These are phyloP conservation scores for Magnolia sinica DNA, from an alignment of 164 flowering plant genomes.

Conservation along the genomic window DNA sequence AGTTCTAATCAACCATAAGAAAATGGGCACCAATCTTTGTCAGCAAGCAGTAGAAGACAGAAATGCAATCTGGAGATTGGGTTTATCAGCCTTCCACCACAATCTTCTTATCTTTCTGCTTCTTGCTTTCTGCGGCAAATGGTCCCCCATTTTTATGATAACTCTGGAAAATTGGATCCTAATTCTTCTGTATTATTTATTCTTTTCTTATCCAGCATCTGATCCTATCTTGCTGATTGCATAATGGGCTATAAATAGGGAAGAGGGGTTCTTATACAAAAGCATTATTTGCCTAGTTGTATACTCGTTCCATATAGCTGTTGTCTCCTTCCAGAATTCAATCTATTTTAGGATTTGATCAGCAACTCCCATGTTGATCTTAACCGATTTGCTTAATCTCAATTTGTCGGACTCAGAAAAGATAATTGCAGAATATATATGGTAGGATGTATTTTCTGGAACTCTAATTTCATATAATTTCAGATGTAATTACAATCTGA, in stretches of 20 bases:
- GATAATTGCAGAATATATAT: no score
- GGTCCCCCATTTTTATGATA: neutral
- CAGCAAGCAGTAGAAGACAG: neutral
- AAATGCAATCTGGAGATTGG: neutral
- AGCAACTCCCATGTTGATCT: no score
- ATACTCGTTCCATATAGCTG: neutral
- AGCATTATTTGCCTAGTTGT: neutral
- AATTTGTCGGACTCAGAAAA: no score
- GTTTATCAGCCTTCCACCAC: neutral
- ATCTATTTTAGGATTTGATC: neutral
- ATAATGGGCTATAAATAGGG: neutral
- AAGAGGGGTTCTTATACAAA: neutral
- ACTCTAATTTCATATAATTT: no score
- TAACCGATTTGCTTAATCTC: no score
- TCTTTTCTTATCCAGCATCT: neutral
- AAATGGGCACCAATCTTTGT: neutral
- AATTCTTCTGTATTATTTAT: neutral
- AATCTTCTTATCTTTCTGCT: neutral
- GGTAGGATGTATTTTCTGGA: no score
- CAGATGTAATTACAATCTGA: neutral
- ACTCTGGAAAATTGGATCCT: neutral
- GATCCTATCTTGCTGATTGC: neutral
- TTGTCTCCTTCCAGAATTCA: neutral
- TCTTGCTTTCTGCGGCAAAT: neutral
- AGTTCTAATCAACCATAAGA: neutral